Evolutionary conservation across 371 early-diverging fungal genomes (phyloP).

Genomic region (Coemansia sp.): DNA sequence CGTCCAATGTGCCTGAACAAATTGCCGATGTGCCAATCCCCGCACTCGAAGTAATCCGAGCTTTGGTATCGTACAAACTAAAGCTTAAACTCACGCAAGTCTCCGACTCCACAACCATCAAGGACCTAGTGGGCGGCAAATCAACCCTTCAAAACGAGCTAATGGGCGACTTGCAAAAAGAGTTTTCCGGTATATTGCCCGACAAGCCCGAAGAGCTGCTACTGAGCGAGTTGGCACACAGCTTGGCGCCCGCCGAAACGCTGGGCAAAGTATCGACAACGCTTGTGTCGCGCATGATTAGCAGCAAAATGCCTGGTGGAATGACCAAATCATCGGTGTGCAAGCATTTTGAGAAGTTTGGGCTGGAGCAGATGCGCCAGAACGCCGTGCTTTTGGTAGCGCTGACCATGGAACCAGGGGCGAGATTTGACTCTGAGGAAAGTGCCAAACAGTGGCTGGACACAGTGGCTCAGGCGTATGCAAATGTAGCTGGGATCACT

Average conservation of each 20-base stretch:
- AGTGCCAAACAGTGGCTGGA: slow-evolving; percentile 88
- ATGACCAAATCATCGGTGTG: slow-evolving; percentile 79
- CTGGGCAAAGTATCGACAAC: slow-evolving; percentile 83
- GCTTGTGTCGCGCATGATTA: slow-evolving; percentile 79
- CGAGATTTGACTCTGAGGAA: slow-evolving; percentile 72
- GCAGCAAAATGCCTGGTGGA: slow-evolving; percentile 94
- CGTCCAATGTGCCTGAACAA: slow-evolving; percentile 60
- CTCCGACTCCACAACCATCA: slow-evolving; percentile 76
- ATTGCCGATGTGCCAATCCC: slow-evolving; percentile 73
- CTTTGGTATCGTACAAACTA: slow-evolving; percentile 88
- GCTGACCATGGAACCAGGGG: slow-evolving; percentile 80
- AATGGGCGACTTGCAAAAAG: slow-evolving; percentile 93
- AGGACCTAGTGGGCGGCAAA: slow-evolving; percentile 94
- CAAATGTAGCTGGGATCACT: slow-evolving; percentile 68
- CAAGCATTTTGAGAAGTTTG: slow-evolving; percentile 69
- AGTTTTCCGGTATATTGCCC: slow-evolving; percentile 81
- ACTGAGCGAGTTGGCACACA: slow-evolving; percentile 76
- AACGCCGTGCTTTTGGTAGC: slow-evolving; percentile 80
- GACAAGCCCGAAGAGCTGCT: slow-evolving; percentile 94
- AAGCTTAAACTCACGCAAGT: slow-evolving; percentile 82
- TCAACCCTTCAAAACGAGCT: slow-evolving; percentile 97
- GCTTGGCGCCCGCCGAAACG: slow-evolving; percentile 63
- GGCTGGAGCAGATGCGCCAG: slow-evolving; percentile 64
- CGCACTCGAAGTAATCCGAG: slow-evolving; percentile 75
- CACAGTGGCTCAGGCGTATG: slow-evolving; percentile 74